Conservation (phyloP, 306 rosid genomes). For the Vigna mungo region DNA sequence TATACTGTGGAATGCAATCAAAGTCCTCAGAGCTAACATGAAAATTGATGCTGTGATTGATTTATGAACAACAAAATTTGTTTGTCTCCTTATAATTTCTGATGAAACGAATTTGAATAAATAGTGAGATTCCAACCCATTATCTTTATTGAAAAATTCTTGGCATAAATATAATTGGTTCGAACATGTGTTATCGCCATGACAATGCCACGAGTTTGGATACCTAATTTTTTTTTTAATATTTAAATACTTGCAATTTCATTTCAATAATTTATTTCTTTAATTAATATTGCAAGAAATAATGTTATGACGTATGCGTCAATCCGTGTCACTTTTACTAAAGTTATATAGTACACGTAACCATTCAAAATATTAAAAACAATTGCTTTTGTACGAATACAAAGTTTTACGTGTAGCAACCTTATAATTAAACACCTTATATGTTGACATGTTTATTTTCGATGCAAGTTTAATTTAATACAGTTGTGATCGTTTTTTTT, state of each 20-base stretch:
- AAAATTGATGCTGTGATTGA: too few species aligned
- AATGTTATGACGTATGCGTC: not conserved
- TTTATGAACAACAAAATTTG: too few species aligned
- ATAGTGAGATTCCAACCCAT: constrained; percentile 26
- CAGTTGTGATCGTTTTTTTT: not conserved
- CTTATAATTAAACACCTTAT: not conserved
- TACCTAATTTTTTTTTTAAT: not conserved
- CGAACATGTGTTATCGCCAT: not conserved
- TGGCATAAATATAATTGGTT: not conserved
- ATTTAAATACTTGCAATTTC: not conserved
- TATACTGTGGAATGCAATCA: too few species aligned
- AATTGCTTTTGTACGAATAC: not conserved
- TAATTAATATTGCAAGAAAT: not conserved
- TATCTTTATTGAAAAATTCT: not conserved
- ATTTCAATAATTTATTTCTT: not conserved
- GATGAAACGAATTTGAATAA: not conserved
- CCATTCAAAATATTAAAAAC: not conserved
- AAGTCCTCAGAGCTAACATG: too few species aligned
- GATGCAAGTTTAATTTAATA: not conserved
- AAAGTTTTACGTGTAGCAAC: not conserved
- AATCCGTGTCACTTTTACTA: not conserved
- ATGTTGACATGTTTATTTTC: not conserved
- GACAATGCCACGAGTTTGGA: not conserved
- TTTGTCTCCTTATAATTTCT: too few species aligned
- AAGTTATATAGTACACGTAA: not conserved